A percentile compares a stretch with the other conserved stretches of the same genome.
phyloP scores from a whole-genome alignment of 2,329 filamentous ascomycete species.

The Cadophora malorum region DNA sequence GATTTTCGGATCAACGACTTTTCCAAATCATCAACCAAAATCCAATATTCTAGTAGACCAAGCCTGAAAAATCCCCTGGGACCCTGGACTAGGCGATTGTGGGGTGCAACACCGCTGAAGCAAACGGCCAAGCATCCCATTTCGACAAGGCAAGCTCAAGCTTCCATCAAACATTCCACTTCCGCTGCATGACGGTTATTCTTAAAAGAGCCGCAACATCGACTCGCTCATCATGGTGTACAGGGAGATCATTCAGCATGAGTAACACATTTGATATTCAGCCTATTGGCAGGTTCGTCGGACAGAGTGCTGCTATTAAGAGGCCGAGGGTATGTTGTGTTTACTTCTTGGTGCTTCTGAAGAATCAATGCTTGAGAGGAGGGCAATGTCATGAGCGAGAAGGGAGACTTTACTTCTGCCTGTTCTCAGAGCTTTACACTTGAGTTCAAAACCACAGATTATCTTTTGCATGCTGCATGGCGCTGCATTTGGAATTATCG shows the following conservation, averaged over 20 bases:
- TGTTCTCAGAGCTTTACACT: too few relatives aligned
- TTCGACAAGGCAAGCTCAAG: neutral
- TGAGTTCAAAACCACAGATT: neutral
- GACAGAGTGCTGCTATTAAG: constrained; percentile 72
- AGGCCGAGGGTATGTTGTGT: constrained; percentile 67
- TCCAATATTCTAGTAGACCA: too few relatives aligned
- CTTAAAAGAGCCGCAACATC: constrained; percentile 18
- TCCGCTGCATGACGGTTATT: neutral
- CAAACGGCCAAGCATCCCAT: neutral
- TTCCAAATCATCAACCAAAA: too few relatives aligned
- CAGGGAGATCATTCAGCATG: constrained; percentile 30
- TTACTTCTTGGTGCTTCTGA: neutral
- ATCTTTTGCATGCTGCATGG: neutral
- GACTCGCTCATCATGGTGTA: constrained; percentile 7
- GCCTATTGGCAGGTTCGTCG: constrained; percentile 72
- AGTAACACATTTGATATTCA: constrained; percentile 65
- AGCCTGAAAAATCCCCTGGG: neutral
- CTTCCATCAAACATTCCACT: constrained; percentile 7
- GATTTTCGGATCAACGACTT: too few relatives aligned
- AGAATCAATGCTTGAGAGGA: neutral
- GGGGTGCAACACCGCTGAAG: constrained; percentile 19
- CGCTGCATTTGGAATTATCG: neutral
- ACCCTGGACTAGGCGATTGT: constrained; percentile 16
- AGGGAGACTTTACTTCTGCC: too few relatives aligned
- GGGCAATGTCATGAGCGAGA: too few relatives aligned